phyloP scores from a whole-genome alignment of 2,329 filamentous ascomycete species.

The Dissoconium aciculare region DNA sequence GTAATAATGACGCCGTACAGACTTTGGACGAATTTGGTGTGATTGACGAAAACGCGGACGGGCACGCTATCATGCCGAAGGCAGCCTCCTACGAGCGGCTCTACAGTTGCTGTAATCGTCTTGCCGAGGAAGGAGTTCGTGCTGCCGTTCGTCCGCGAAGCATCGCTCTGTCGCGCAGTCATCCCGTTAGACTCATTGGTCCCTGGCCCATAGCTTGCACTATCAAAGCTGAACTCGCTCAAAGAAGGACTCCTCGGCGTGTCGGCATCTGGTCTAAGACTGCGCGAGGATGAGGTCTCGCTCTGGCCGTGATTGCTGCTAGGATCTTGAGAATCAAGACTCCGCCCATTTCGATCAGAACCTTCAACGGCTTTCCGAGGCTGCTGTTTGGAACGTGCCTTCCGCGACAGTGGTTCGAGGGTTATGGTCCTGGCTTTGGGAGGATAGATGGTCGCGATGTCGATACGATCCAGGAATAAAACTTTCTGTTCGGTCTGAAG shows the following conservation, averaged over 20 bases:
- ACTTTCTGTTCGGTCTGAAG: conserved; percentile 69
- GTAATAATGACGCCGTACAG: conserved; percentile 87
- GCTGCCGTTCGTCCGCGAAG: conserved; percentile 34
- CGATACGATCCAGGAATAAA: conserved; percentile 64
- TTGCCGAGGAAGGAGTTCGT: conserved; percentile 46
- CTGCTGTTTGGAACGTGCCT: conserved; percentile 43
- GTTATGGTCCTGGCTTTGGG: conserved; percentile 74
- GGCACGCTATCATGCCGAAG: conserved; percentile 72
- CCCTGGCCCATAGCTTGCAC: conserved; percentile 11
- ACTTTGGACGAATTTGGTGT: conserved; percentile 80
- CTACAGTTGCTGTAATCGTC: conserved; percentile 74
- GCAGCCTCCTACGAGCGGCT: conserved; percentile 68
- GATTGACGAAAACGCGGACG: conserved; percentile 66
- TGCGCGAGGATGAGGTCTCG: conserved; percentile 16
- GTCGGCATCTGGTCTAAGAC: conserved; percentile 17
- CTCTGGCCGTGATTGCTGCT: conserved; percentile 15
- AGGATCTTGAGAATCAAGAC: conserved; percentile 10
- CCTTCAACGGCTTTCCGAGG: conserved; percentile 18
- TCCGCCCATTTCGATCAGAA: conserved; percentile 15
- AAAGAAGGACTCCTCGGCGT: conserved; percentile 28
- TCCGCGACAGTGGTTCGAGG: conserved; percentile 69
- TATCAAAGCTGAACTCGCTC: conserved; percentile 35
- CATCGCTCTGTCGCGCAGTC: conserved; percentile 31
- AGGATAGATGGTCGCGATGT: conserved; percentile 58
- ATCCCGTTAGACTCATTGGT: conserved; percentile 31